phyloP scores from a whole-genome alignment of 306 rosid genomes.

The Rosa lucieae region DNA sequence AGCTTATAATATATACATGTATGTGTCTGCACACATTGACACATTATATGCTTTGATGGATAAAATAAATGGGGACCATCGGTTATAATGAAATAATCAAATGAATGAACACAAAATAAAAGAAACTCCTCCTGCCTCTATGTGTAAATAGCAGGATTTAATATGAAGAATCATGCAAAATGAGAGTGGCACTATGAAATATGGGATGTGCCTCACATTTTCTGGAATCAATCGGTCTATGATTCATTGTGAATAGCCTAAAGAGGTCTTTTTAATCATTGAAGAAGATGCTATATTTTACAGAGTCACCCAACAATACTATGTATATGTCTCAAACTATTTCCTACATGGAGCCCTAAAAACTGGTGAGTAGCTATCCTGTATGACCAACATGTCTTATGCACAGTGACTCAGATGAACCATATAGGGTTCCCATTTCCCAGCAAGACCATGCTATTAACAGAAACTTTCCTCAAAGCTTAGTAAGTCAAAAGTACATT shows the following conservation, averaged over 20 bases:
- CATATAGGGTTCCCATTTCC: neutral
- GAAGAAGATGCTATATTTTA: neutral
- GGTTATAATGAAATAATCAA: neutral
- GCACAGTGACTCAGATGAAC: neutral
- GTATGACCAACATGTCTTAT: conserved; percentile 5
- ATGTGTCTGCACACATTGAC: neutral
- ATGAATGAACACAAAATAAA: neutral
- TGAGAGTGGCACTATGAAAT: neutral
- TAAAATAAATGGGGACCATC: neutral
- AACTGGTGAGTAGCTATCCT: neutral
- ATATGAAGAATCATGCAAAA: neutral
- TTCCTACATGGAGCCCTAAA: conserved; percentile 27
- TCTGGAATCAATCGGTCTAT: neutral
- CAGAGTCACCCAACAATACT: neutral
- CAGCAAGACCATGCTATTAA: neutral
- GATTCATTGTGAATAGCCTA: neutral
- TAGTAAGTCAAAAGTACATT: neutral
- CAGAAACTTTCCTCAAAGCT: neutral
- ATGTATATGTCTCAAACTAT: neutral
- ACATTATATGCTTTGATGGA: neutral
- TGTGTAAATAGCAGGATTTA: neutral
- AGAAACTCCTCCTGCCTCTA: neutral
- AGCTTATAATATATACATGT: neutral
- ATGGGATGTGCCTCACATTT: neutral
- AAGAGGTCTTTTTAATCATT: neutral